These are phyloP conservation scores for Aspergillus diversus DNA, from an alignment of 495 filamentous ascomycete genomes.

Conservation along the genomic window DNA sequence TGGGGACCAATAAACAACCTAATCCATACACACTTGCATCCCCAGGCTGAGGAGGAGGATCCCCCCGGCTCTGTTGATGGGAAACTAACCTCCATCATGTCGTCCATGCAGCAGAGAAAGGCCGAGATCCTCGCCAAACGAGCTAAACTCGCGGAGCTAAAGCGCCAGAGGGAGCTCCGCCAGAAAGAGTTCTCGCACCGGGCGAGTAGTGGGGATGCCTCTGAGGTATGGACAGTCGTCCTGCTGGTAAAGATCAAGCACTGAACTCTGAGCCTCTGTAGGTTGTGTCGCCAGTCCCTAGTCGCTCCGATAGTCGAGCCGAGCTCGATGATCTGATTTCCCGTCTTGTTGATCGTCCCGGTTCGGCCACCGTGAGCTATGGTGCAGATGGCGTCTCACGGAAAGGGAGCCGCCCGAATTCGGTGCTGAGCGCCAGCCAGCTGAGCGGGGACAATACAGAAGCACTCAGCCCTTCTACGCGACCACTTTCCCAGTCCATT, in stretches of 20 bases:
- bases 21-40: constrained; percentile 21
- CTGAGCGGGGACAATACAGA: constrained; percentile 73
- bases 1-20: neutral
- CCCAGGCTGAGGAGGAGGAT: constrained; percentile 16
- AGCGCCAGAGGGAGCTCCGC: constrained; percentile 83
- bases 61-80: neutral
- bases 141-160: constrained; percentile 93
- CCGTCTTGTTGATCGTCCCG: constrained; percentile 73
- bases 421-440: constrained; percentile 75
- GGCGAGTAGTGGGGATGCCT: constrained; percentile 63
- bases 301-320: constrained; percentile 68
- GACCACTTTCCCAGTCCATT: constrained; percentile 49
- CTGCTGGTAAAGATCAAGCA: neutral
- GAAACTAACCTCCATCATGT: constrained; percentile 31
- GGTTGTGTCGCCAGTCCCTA: constrained; percentile 70
- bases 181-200: constrained; percentile 71
- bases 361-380: constrained; percentile 72
- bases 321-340: constrained; percentile 86
- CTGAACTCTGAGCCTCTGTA: constrained; percentile 32
- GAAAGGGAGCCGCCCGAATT: constrained; percentile 80
- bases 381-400: constrained; percentile 64
- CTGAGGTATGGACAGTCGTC: constrained; percentile 46
- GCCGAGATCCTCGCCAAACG: constrained; percentile 94
- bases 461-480: constrained; percentile 35
- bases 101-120: constrained; percentile 76